Base-by-base conservation (phyloP, 345 rosid species). In the Brassica carinata region DNA sequence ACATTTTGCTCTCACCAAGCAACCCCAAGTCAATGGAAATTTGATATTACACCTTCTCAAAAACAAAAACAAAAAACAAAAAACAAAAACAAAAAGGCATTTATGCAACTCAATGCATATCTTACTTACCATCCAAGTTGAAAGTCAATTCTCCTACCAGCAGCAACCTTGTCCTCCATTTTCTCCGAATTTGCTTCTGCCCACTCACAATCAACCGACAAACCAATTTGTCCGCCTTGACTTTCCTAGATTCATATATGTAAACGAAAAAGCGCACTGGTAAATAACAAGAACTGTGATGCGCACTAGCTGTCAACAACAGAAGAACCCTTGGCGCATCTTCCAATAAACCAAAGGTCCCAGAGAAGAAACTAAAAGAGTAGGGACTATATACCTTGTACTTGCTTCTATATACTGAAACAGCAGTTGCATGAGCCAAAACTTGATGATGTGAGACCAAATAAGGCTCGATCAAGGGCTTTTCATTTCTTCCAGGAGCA, bases 381-480 rank as follows among this genome's bases (percentile, higher is more conserved):
- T 27, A 66, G 31, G 17, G 29, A 58, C 10, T 19, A 19, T 66
- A 64, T 85, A 94, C 96, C 96, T 85, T 86, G 83, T 90, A 92
- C 78, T 90, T 92, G 70, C 78, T 82, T 79, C 85, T 78, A 69
- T 92, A 92, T 30, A 90, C 68, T 5, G 92, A 86, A 68, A 91
- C 94, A 61, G 94, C 90, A 40, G 84, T 83, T 55, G 92, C 94
- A 88, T 94, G 97, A 45, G 98, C 90, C 85, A 94, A 81, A 55
- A 94, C 78, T 84, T 86, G 93, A 83, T 94, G 87, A 77, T 92
- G 97, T 3, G 96, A 79, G 3, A 64, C 97, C 84, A 92, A 84
- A 80, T 92, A 92, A 40, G 97, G 97, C 67, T 90, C 97, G 19
- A 84, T 79, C 69, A 87, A 80, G 15, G 94, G 85, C 84, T 78